phyloP scores from a whole-genome alignment of 2,329 filamentous ascomycete species.

The Epichloe aotearoae region DNA sequence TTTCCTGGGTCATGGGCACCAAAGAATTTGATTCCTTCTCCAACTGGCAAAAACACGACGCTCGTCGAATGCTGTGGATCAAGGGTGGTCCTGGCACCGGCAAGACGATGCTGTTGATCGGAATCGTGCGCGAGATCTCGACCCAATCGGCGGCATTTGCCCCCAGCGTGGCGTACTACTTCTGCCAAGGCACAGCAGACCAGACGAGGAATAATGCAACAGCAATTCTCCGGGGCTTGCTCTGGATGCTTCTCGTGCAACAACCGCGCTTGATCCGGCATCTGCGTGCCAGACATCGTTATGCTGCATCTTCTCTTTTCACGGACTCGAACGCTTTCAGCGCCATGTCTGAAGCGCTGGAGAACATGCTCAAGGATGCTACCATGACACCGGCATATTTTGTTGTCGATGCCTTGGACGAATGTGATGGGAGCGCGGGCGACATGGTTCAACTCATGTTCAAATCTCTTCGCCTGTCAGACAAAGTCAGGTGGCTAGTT shows the following conservation, averaged over 20 bases:
- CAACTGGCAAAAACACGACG: conserved; percentile 14
- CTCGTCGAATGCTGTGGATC: conserved; percentile 19
- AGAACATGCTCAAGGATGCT: conserved; percentile 25
- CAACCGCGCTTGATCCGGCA: conserved; percentile 20
- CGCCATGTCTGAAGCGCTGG: conserved; percentile 22
- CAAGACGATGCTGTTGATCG: conserved; percentile 23
- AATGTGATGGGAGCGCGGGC: conserved; percentile 21
- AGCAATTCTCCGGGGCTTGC: conserved; percentile 25
- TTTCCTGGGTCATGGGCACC: conserved; percentile 7
- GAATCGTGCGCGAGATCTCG: conserved; percentile 15
- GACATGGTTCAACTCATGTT: conserved; percentile 25
- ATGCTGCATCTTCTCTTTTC: conserved; percentile 20
- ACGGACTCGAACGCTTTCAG: conserved; percentile 24
- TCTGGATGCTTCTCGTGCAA: conserved; percentile 22
- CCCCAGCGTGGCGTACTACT: conserved; percentile 19
- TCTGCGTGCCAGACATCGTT: conserved; percentile 22
- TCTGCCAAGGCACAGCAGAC: conserved; percentile 26
- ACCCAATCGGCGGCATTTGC: conserved; percentile 3
- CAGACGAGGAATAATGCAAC: conserved; percentile 17
- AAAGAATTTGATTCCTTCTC: conserved; percentile 12
- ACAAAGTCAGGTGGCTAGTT: conserved; percentile 26
- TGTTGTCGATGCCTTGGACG: conserved; percentile 35
- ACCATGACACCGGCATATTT: conserved; percentile 21
- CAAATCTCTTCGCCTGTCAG: conserved; percentile 12
- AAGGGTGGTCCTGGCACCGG: conserved; percentile 23